Conservation (phyloP, 2,329 filamentous ascomycete genomes). For the Arthrinium phaeospermum region DNA sequence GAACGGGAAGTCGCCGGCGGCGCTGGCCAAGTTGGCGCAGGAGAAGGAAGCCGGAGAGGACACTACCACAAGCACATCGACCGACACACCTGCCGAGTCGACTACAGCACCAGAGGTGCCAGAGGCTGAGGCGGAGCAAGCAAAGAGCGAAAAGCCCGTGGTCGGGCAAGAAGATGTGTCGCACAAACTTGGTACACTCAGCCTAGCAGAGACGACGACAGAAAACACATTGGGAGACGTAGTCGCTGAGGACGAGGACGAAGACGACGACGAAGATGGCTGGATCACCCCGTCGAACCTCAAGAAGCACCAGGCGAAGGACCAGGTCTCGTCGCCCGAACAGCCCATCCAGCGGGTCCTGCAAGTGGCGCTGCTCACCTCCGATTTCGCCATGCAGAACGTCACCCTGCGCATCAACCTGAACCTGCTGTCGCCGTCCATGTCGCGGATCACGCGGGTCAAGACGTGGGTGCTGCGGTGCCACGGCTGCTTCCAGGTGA, state of each 20-base stretch:
- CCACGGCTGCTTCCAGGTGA: slow-evolving; percentile 89
- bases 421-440: slow-evolving; percentile 78
- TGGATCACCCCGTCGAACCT: slow-evolving; percentile 97
- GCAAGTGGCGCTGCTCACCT: slow-evolving; percentile 89
- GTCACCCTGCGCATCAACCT: slow-evolving; percentile 94
- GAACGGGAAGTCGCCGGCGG: slow-evolving; percentile 69
- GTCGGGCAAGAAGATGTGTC: slow-evolving; percentile 22
- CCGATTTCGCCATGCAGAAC: slow-evolving; percentile 98
- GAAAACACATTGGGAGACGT: slow-evolving; percentile 39
- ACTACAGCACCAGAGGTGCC: background rate
- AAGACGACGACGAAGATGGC: slow-evolving; percentile 65
- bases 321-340: slow-evolving; percentile 56
- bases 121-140: background rate
- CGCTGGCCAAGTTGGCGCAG: slow-evolving; percentile 47
- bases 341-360: slow-evolving; percentile 67
- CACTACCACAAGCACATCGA: background rate
- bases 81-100: background rate
- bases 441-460: slow-evolving; percentile 82
- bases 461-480: slow-evolving; percentile 91
- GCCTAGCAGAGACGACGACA: slow-evolving; percentile 23
- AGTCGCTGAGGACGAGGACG: slow-evolving; percentile 38
- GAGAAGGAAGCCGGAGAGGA: slow-evolving; percentile 24
- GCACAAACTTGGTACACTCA: slow-evolving; percentile 21
- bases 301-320: slow-evolving; percentile 78
- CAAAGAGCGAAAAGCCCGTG: background rate